These are phyloP conservation scores for Sordaria brevicollis DNA, from an alignment of 495 filamentous ascomycete species.

Conservation along the genomic window DNA sequence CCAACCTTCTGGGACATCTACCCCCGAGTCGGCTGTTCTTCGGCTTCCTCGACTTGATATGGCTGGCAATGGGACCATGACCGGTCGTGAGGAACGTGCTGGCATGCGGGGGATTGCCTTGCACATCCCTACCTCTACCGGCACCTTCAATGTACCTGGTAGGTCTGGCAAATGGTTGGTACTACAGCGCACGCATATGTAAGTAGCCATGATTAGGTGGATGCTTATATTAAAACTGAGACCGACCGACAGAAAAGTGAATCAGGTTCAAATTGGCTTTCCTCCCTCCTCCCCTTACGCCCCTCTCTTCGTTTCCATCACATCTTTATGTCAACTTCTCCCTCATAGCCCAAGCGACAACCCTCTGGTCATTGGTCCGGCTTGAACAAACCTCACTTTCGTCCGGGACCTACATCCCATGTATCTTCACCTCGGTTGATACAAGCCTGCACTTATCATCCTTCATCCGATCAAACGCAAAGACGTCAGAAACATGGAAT, in stretches of 20 bases:
- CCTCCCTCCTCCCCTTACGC: not conserved
- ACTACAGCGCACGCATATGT: not conserved
- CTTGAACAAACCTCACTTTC: not conserved
- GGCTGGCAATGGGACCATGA: not conserved
- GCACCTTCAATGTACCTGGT: not conserved
- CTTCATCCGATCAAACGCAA: not conserved
- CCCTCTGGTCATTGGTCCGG: not conserved
- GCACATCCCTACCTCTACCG: not conserved
- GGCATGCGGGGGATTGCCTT: not conserved
- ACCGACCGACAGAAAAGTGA: not conserved
- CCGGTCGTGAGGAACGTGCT: not conserved
- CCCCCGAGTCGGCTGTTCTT: not conserved
- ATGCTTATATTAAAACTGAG: not conserved
- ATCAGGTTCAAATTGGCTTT: not conserved
- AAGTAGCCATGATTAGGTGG: not conserved
- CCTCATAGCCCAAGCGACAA: not conserved
- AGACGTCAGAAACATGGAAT: constrained; percentile 8
- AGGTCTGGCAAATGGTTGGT: not conserved
- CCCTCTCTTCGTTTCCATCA: not conserved
- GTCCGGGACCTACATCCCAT: not conserved
- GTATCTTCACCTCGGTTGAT: not conserved
- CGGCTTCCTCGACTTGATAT: not conserved
- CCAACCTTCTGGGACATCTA: not conserved
- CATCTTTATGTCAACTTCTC: not conserved
- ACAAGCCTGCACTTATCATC: not conserved